Evolutionary conservation across 495 filamentous ascomycete species (phyloP).

Genomic region (Podospora pseudopauciseta): DNA sequence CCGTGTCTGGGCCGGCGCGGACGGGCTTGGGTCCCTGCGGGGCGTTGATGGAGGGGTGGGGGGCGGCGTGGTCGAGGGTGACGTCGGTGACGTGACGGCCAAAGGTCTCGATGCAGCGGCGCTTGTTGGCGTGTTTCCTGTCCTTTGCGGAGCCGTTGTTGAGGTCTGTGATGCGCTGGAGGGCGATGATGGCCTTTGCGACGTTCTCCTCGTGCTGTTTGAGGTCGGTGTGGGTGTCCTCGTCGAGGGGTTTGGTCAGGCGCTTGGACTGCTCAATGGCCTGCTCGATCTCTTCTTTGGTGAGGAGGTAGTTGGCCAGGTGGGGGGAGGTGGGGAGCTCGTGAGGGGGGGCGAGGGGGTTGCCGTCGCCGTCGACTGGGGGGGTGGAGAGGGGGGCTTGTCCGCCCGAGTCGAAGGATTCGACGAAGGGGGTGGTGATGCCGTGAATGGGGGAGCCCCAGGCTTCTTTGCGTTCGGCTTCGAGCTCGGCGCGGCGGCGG

Average conservation of each 20-base stretch:
- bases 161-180: conserved; percentile 71
- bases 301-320: conserved; percentile 72
- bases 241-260: conserved; percentile 55
- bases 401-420: conserved; percentile 66
- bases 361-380: conserved; percentile 36
- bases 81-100: conserved; percentile 88
- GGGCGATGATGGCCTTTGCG: conserved; percentile 57
- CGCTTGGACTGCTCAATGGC: conserved; percentile 61
- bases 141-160: conserved; percentile 73
- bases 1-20: conserved; percentile 84
- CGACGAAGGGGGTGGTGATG: conserved; percentile 72
- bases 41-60: conserved; percentile 38
- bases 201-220: conserved; percentile 44
- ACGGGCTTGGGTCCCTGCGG: conserved; percentile 51
- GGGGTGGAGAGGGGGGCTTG: conserved; percentile 36
- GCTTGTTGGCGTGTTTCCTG: conserved; percentile 70
- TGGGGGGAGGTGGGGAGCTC: conserved; percentile 43
- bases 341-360: conserved; percentile 30
- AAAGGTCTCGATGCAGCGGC: conserved; percentile 80
- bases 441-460: conserved; percentile 77
- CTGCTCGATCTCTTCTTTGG: conserved; percentile 56
- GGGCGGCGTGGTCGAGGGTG: conserved; percentile 49
- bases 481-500: conserved; percentile 63
- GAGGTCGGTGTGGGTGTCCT: conserved; percentile 26
- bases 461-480: conserved; percentile 54